A percentile compares a stretch with the other conserved stretches of the same genome.
phyloP scores from a whole-genome alignment of 2,329 filamentous ascomycete species.

The Colletotrichum truncatum region DNA sequence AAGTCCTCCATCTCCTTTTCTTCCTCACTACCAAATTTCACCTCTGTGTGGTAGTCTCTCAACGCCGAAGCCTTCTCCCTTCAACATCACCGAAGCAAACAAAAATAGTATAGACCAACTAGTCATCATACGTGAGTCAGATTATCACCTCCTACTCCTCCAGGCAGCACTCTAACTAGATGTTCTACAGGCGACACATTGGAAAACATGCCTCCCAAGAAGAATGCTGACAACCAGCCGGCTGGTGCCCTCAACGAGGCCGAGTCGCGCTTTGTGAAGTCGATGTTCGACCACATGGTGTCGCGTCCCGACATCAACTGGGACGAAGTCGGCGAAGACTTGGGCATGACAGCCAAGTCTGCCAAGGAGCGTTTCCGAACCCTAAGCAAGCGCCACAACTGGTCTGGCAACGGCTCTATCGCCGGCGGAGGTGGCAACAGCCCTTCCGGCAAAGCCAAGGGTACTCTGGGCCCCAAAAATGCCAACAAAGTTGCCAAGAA shows the following conservation, averaged over 20 bases:
- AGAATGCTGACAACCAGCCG: slow-evolving; percentile 32
- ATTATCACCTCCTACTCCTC: too few relatives aligned
- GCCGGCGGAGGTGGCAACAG: slow-evolving; percentile 1
- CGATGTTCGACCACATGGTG: slow-evolving; percentile 52
- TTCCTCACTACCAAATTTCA: too few relatives aligned
- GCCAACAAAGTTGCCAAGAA: slow-evolving; percentile 44
- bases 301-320: slow-evolving; percentile 52
- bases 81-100: too few relatives aligned
- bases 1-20: too few relatives aligned
- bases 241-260: slow-evolving; percentile 40
- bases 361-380: slow-evolving; percentile 51
- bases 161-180: background rate
- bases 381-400: slow-evolving; percentile 50
- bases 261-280: slow-evolving; percentile 50
- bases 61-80: too few relatives aligned
- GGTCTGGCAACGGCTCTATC: slow-evolving; percentile 45
- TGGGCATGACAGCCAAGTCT: slow-evolving; percentile 46
- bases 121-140: too few relatives aligned
- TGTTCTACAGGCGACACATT: background rate
- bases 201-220: slow-evolving; percentile 45
- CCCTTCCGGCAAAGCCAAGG: slow-evolving; percentile 41
- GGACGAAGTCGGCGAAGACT: slow-evolving; percentile 44
- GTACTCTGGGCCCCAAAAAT: slow-evolving; percentile 28
- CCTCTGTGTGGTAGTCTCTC: too few relatives aligned
- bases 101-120: too few relatives aligned